phyloP scores from a whole-genome alignment of 495 filamentous ascomycete genomes.

The Umbilicaria muhlenbergii region DNA sequence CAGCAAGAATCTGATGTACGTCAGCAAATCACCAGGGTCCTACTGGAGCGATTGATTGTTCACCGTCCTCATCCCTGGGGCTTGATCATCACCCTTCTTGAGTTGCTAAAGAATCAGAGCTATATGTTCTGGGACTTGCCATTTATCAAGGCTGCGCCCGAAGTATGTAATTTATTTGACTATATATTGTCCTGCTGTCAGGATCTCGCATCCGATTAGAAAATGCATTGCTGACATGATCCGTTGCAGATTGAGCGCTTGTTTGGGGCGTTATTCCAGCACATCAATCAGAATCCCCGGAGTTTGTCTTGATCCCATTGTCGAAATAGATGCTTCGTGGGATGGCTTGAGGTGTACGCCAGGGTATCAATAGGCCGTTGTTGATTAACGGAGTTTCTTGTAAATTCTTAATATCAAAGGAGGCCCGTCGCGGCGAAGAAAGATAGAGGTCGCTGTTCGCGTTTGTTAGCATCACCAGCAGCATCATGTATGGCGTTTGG shows the following conservation, averaged over 20 bases:
- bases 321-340: too few relatives aligned
- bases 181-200: neutral
- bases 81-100: slow-evolving; percentile 74
- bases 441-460: too few relatives aligned
- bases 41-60: slow-evolving; percentile 75
- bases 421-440: too few relatives aligned
- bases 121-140: slow-evolving; percentile 84
- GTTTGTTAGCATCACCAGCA: too few relatives aligned
- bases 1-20: slow-evolving; percentile 68
- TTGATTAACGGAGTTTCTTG: too few relatives aligned
- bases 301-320: neutral
- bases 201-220: neutral
- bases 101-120: slow-evolving; percentile 78
- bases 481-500: too few relatives aligned
- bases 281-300: slow-evolving; percentile 17
- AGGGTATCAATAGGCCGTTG: too few relatives aligned
- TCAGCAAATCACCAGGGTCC: slow-evolving; percentile 74
- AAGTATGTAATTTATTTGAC: slow-evolving; percentile 37
- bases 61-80: slow-evolving; percentile 96
- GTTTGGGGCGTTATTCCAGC: slow-evolving; percentile 21
- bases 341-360: too few relatives aligned
- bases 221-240: neutral
- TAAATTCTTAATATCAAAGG: too few relatives aligned
- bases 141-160: slow-evolving; percentile 76
- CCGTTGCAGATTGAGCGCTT: slow-evolving; percentile 17